Base-by-base conservation (phyloP, 2,329 filamentous ascomycete species). In the Meredithiella fracta region DNA sequence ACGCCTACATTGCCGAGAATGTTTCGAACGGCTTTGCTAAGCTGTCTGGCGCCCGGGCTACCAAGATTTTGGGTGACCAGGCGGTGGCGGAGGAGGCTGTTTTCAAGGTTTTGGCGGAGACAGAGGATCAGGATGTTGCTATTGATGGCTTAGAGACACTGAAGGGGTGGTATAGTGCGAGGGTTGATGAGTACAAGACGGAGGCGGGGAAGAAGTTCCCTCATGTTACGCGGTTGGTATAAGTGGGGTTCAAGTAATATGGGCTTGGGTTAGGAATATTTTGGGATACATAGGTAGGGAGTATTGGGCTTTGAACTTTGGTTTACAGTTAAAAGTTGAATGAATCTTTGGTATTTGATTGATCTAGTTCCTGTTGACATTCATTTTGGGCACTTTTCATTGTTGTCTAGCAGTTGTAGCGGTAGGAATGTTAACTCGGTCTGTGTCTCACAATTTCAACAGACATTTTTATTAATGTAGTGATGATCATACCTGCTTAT, bases 1-100 rank as follows among this genome's bases (percentile, higher is more conserved):
- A 82, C 40, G 75, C 78, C 22, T 91, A 81, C 67, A 67, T 81
- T 17, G 66, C 74, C 44, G 73, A 76, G 61, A 75, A 91, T 70
- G 77, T 78, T 61, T 67, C 74, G 56, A 85, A 80, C 65, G 71
- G 78, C 4, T 61, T 71, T 15, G 80, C 87, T 64, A 71, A 83
- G 2, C 76, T 86, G 56, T 76, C 82, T 1, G 81, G 74, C 37
- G 74, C 86, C 55, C 76, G 76, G 56, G 75, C 75, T 23, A 77
- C 78, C 59, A 74, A 75, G 58, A 62, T 79, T 1, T 69, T 90
- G 17, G 77, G 79, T 11, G 76, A 75, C 47, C 79, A 34, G 73
- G 63, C 70, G 1, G 71, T 76, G 63, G 74, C 71, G 57, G 83
- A 85, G 63, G 75, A 80, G 65, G 77, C 80, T 38, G 67, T 89